Evolutionary conservation across 2,329 filamentous ascomycete genomes (phyloP).

Genomic region (Clonostachys chloroleuca): DNA sequence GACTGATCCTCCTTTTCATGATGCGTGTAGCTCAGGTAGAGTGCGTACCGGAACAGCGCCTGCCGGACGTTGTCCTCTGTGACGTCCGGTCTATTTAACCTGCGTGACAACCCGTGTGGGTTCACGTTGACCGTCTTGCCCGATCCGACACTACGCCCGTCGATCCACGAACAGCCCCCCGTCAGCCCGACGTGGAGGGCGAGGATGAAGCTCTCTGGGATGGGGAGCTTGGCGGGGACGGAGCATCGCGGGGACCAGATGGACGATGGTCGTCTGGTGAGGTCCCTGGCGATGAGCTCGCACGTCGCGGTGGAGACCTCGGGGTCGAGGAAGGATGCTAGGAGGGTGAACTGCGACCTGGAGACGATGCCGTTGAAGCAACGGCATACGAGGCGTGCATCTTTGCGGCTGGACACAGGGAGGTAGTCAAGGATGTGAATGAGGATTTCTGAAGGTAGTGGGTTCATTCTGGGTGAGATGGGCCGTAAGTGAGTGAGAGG

Average conservation of each 20-base stretch:
- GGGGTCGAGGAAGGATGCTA: constrained; percentile 21
- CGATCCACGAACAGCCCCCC: not conserved
- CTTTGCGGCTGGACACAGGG: constrained; percentile 10
- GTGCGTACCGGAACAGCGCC: constrained; percentile 24
- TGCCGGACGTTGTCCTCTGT: constrained; percentile 14
- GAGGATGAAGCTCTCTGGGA: constrained; percentile 22
- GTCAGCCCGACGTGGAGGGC: constrained; percentile 18
- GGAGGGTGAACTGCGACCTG: constrained; percentile 14
- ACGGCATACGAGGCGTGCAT: constrained; percentile 22
- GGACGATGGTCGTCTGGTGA: constrained; percentile 11
- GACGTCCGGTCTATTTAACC: constrained; percentile 9
- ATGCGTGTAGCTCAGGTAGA: constrained; percentile 24
- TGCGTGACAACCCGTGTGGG: constrained; percentile 1
- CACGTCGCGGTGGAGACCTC: constrained; percentile 13
- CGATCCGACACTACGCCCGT: not conserved
- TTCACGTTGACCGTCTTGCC: not conserved
- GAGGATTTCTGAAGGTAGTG: constrained; percentile 22
- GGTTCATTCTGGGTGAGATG: constrained; percentile 15
- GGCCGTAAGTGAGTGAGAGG: no score
- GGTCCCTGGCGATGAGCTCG: constrained; percentile 10
- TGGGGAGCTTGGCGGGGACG: constrained; percentile 18
- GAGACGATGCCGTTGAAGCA: constrained; percentile 22
- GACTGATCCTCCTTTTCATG: constrained; percentile 15
- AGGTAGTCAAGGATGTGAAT: constrained; percentile 18
- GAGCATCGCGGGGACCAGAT: constrained; percentile 29